These are phyloP conservation scores for Irpex sp. DNA, from an alignment of 1,284 basidiomycete genomes.

Conservation along the genomic window DNA sequence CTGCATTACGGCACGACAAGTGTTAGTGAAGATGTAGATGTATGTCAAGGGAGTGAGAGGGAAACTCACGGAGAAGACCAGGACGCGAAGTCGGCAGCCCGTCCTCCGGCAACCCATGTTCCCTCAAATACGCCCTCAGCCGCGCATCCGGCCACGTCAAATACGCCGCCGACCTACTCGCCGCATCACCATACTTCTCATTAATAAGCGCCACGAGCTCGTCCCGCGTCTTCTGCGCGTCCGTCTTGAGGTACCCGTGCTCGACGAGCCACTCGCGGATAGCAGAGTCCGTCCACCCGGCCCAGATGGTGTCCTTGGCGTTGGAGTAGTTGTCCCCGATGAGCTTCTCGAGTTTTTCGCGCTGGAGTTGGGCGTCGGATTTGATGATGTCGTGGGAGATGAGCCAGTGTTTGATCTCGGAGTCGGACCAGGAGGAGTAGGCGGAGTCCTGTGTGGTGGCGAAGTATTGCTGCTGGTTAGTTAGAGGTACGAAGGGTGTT, in stretches of 20 bases:
- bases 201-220: slow-evolving; percentile 66
- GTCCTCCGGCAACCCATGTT: slow-evolving; percentile 64
- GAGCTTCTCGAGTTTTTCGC: slow-evolving; percentile 75
- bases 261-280: slow-evolving; percentile 75
- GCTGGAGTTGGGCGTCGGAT: slow-evolving; percentile 61
- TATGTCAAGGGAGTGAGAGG: not conserved
- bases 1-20: slow-evolving; percentile 28
- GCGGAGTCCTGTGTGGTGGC: slow-evolving; percentile 38
- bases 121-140: slow-evolving; percentile 76
- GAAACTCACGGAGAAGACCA: slow-evolving; percentile 61
- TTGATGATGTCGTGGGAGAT: slow-evolving; percentile 65
- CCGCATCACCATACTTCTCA: slow-evolving; percentile 50
- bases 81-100: slow-evolving; percentile 59
- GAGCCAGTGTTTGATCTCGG: slow-evolving; percentile 65
- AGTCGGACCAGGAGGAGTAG: slow-evolving; percentile 69
- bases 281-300: slow-evolving; percentile 75
- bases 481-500: too few relatives aligned
- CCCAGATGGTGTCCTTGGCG: slow-evolving; percentile 64
- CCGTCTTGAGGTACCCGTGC: slow-evolving; percentile 65
- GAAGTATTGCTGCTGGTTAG: slow-evolving; percentile 1
- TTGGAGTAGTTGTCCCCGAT: slow-evolving; percentile 71
- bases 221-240: slow-evolving; percentile 65
- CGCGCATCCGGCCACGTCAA: slow-evolving; percentile 88
- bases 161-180: slow-evolving; percentile 51
- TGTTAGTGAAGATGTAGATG: not conserved